Evolutionary conservation across 306 rosid species (phyloP), one percentile per base, ranked within the genome.

Genomic region (Prunus armeniaca): DNA sequence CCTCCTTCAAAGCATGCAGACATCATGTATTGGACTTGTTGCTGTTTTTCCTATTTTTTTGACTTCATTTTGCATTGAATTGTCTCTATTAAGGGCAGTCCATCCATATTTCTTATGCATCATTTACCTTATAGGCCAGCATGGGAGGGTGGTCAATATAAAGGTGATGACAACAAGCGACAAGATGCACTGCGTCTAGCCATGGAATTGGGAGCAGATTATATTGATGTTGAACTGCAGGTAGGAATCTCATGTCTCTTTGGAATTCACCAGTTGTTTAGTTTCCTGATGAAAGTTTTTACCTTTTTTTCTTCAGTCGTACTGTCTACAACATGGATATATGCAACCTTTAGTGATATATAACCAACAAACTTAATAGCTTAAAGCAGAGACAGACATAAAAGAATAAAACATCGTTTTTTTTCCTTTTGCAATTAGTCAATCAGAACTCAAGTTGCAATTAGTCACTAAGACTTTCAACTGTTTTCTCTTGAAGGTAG

Each of bases 91-190:
- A 57, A 72, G 12, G 41, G 19, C n/a, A 24, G 52, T 34, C 34
- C 38, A 9, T 50, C 25, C 41, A 62, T 62, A 18, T 38, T 64
- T 38, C 10, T 52, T 57, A 20, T 65, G 66, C 57, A 13, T 78
- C 45, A 24, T 71, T 2, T 56, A 51, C 60, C 49, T 78, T 74
- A 66, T 80, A 88, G 96, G 73, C 93, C 96, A 64, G 73, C 60
- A 52, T 87, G 96, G 91, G 93, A 88, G 74, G 89, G 96, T 60
- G 93, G 96, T 20, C 72, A 71, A 32, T 88, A 86, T 15, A 74
- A 83, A 14, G 91, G 93, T 17, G 89, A 88, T 75, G 96, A 90
- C 69, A 85, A 19, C 55, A 65, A 78, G 77, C 80, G 96, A 46
- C 88, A 67, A 71, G 76, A 65, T 47, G 88, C 88, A 55, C 84